phyloP scores from a whole-genome alignment of 768 basidiomycete genomes.

The Russula dissimulans region DNA sequence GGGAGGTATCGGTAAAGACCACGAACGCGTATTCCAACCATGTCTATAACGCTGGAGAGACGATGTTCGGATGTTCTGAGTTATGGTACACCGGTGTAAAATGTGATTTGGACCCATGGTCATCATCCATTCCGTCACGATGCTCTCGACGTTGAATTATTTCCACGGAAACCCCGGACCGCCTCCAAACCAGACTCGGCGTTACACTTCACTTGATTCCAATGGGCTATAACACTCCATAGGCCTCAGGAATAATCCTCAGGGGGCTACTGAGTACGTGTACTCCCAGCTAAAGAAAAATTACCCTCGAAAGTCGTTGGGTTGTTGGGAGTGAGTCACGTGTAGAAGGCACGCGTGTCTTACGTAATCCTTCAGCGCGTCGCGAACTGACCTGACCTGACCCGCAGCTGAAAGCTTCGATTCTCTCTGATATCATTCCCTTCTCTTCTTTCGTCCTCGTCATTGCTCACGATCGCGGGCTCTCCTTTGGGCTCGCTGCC shows the following conservation, averaged over 20 bases:
- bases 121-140: neutral
- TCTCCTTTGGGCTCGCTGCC: neutral
- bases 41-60: neutral
- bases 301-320: neutral
- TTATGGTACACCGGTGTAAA: neutral
- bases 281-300: neutral
- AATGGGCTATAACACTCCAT: too few relatives aligned
- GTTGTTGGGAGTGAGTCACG: neutral
- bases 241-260: too few relatives aligned
- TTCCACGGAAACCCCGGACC: too few relatives aligned
- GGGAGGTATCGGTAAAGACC: neutral
- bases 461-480: neutral
- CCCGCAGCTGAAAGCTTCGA: neutral
- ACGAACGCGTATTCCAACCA: neutral
- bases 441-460: neutral
- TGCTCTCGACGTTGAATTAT: too few relatives aligned
- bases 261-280: too few relatives aligned
- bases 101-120: neutral
- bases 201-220: too few relatives aligned
- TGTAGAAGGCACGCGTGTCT: neutral
- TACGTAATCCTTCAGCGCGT: constrained; percentile 1
- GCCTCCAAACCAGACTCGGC: too few relatives aligned
- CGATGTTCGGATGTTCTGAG: neutral
- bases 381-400: neutral
- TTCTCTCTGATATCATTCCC: neutral